These are phyloP conservation scores for Tremellales sp. DNA, from an alignment of 1,284 basidiomycete genomes.

Conservation along the genomic window DNA sequence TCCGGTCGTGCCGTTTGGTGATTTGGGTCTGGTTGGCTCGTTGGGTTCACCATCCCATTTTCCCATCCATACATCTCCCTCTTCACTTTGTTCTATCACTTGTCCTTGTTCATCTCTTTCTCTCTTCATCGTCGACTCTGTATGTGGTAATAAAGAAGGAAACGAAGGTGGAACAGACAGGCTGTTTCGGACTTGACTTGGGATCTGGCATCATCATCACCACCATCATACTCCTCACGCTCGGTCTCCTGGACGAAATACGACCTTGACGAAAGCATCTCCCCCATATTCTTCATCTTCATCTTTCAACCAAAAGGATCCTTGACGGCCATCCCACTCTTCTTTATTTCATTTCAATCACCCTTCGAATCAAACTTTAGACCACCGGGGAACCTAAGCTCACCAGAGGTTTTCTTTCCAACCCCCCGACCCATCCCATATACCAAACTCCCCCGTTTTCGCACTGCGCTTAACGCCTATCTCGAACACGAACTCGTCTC, in stretches of 20 bases:
- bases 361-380: neutral
- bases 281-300: too few relatives aligned
- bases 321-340: neutral
- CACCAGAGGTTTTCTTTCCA: neutral
- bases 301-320: conserved; percentile 1
- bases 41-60: too few relatives aligned
- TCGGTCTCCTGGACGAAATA: neutral
- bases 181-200: too few relatives aligned
- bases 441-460: neutral
- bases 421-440: neutral
- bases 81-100: neutral
- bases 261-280: too few relatives aligned
- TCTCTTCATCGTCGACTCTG: neutral
- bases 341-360: neutral
- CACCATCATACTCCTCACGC: too few relatives aligned
- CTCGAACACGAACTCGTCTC: neutral
- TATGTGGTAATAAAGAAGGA: neutral
- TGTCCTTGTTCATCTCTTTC: neutral
- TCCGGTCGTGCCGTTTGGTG: too few relatives aligned
- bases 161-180: neutral
- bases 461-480: neutral
- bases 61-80: neutral
- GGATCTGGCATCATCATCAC: too few relatives aligned
- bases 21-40: too few relatives aligned
- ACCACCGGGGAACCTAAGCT: neutral